Conservation (phyloP, 176 grass and related monocot species). For the Carex scoparia region DNA sequence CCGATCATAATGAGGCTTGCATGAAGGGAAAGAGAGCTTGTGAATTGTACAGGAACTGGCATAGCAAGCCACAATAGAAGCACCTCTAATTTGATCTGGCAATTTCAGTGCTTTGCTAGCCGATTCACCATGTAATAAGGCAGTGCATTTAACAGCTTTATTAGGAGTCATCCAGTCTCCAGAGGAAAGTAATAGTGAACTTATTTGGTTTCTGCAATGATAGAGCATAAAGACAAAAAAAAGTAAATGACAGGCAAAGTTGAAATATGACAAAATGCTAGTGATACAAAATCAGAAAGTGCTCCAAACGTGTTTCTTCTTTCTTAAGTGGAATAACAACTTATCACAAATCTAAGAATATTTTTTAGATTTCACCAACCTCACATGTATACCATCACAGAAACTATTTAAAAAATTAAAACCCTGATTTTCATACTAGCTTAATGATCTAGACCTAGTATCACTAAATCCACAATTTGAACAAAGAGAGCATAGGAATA, state of each 20-base stretch:
- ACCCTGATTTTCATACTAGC: background rate
- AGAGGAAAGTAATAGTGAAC: conserved; percentile 63
- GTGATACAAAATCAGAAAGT: background rate
- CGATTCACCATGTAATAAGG: conserved; percentile 36
- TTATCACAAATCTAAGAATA: background rate
- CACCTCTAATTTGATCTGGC: conserved; percentile 68
- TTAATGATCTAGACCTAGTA: background rate
- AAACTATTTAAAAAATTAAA: background rate
- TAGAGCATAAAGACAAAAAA: background rate
- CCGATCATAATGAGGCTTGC: conserved; percentile 43
- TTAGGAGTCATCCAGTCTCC: conserved; percentile 77
- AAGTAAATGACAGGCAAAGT: background rate
- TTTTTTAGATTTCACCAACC: background rate
- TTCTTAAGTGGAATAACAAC: background rate
- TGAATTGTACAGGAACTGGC: conserved; percentile 41
- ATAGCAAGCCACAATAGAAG: conserved; percentile 69
- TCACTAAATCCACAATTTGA: background rate
- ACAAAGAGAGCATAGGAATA: background rate
- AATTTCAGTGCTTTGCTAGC: conserved; percentile 47
- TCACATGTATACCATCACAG: background rate
- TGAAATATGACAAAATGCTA: background rate
- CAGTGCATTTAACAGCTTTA: conserved; percentile 63
- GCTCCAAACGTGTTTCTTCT: background rate
- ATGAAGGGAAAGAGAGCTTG: conserved; percentile 88
- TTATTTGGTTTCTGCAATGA: conserved; percentile 72